Evolutionary conservation across 2,329 filamentous ascomycete species (phyloP).

Genomic region (Parasarocladium wereldwijsianum): DNA sequence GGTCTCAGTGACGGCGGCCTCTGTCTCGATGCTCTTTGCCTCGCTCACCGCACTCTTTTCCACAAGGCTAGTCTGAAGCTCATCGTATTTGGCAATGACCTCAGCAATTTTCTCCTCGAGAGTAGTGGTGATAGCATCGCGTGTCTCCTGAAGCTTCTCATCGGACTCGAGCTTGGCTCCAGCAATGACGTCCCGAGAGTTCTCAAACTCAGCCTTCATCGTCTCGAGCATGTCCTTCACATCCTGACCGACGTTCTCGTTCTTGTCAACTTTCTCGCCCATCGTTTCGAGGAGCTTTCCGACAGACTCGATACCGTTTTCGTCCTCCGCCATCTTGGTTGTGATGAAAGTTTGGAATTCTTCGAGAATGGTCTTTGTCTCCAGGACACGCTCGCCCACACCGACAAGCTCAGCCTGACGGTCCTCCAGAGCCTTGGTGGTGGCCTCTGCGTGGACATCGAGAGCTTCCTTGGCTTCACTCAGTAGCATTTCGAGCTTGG

Average conservation of each 20-base stretch:
- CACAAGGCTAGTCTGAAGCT: slow-evolving; percentile 61
- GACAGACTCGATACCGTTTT: slow-evolving; percentile 56
- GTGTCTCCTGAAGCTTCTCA: slow-evolving; percentile 52
- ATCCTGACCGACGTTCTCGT: slow-evolving; percentile 42
- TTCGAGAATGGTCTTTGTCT: slow-evolving; percentile 63
- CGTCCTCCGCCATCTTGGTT: slow-evolving; percentile 61
- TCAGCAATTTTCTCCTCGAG: slow-evolving; percentile 56
- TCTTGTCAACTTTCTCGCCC: slow-evolving; percentile 45
- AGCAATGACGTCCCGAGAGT: slow-evolving; percentile 65
- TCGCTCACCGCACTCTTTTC: slow-evolving; percentile 61
- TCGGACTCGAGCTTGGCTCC: slow-evolving; percentile 73
- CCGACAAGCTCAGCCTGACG: slow-evolving; percentile 71
- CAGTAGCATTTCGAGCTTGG: slow-evolving; percentile 45
- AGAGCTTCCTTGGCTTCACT: slow-evolving; percentile 57
- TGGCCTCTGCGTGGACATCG: slow-evolving; percentile 54
- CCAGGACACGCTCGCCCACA: slow-evolving; percentile 62
- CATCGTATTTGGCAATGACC: slow-evolving; percentile 76
- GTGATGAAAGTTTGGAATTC: slow-evolving; percentile 67
- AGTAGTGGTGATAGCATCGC: slow-evolving; percentile 37
- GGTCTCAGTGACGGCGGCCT: slow-evolving; percentile 58
- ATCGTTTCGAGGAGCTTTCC: slow-evolving; percentile 55
- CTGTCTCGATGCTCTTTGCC: slow-evolving; percentile 56
- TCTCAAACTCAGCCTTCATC: slow-evolving; percentile 77
- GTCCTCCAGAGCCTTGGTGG: slow-evolving; percentile 66
- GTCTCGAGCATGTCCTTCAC: slow-evolving; percentile 59